Conservation (phyloP, 108 stramenopile species). For the Skeletonema marinoi region DNA sequence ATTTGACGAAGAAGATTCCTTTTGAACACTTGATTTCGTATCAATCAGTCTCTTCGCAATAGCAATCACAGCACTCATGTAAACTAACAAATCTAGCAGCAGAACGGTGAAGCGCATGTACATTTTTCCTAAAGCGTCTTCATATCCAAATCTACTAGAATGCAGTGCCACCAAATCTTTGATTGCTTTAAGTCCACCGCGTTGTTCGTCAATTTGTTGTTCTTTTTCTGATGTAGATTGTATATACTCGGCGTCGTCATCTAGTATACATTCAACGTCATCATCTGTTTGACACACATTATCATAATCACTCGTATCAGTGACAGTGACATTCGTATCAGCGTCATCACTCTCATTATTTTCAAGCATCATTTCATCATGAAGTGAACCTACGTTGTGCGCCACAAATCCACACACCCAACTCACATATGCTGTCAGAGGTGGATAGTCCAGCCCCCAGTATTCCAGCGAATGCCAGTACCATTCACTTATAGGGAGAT, state of each 20-base stretch:
- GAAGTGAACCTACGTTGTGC: constrained; percentile 55
- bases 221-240: background rate
- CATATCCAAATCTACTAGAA: constrained; percentile 78
- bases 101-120: constrained; percentile 85
- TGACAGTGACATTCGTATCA: constrained; percentile 1
- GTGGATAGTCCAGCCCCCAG: constrained; percentile 98
- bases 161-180: constrained; percentile 57
- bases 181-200: constrained; percentile 28
- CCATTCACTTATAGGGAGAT: constrained; percentile 88
- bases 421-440: constrained; percentile 88
- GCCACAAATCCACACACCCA: constrained; percentile 68
- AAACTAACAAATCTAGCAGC: constrained; percentile 63
- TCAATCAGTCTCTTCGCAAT: constrained; percentile 8
- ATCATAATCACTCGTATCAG: background rate
- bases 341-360: background rate
- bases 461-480: constrained; percentile 89
- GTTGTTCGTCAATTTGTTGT: background rate
- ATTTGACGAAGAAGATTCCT: background rate
- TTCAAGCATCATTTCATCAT: constrained; percentile 2
- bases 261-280: background rate
- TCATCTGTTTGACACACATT: background rate
- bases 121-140: constrained; percentile 74
- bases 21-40: background rate
- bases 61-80: constrained; percentile 59
- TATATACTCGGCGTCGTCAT: background rate